phyloP scores from a whole-genome alignment of 179 eudicot genomes.

The Beta corolliflora region DNA sequence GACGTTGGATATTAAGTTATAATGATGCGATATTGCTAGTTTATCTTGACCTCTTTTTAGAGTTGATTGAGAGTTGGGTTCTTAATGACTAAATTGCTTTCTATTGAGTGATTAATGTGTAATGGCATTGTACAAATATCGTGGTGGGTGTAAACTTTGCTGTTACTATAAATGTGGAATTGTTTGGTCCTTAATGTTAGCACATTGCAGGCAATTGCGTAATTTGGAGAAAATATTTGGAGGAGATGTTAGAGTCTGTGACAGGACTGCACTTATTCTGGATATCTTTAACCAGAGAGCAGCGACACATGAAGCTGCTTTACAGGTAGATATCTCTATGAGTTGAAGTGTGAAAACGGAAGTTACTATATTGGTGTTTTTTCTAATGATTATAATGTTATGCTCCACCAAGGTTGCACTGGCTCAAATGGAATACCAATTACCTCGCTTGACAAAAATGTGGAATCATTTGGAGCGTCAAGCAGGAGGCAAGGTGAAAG shows the following conservation, averaged over 20 bases:
- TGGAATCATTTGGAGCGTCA: constrained; percentile 99
- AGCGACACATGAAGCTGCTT: constrained; percentile 96
- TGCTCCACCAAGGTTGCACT: constrained; percentile 59
- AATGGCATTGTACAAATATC: not conserved
- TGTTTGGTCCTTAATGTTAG: constrained; percentile 12
- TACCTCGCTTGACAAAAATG: constrained; percentile 92
- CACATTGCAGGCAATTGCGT: constrained; percentile 71
- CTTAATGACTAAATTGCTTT: constrained; percentile 1
- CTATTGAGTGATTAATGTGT: not conserved
- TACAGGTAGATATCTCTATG: constrained; percentile 57
- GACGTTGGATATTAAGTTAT: not conserved
- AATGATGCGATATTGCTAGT: constrained; percentile 1
- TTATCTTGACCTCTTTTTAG: not conserved
- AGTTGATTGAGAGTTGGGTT: not conserved
- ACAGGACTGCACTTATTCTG: constrained; percentile 92
- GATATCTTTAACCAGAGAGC: constrained; percentile 98
- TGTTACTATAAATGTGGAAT: not conserved
- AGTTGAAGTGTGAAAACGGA: not conserved
- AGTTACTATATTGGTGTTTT: not conserved
- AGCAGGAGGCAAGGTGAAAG: constrained; percentile 96
- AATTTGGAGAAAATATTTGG: constrained; percentile 93
- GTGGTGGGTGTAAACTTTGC: not conserved
- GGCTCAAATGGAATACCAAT: constrained; percentile 97
- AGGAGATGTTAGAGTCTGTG: constrained; percentile 92
- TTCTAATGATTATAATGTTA: constrained; percentile 2